A percentile compares a stretch with the other conserved stretches of the same genome.
Evolutionary conservation across 2,329 filamentous ascomycete genomes (phyloP).

Genomic region (Ophiostoma populinum): DNA sequence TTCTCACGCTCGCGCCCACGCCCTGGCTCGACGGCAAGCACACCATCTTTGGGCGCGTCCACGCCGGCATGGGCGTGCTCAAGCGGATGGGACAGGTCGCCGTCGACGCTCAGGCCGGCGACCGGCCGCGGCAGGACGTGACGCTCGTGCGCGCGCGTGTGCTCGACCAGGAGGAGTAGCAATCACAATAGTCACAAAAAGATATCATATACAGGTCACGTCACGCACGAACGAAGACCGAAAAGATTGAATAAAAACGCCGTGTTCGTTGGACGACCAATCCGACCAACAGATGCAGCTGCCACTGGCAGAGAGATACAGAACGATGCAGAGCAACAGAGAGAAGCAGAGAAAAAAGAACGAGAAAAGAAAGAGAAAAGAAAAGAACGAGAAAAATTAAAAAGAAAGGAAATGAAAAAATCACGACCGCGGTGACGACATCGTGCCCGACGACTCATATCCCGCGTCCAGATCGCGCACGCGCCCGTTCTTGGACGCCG

Average conservation of each 20-base stretch:
- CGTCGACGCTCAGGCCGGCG: slow-evolving; percentile 49
- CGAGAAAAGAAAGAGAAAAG: neutral
- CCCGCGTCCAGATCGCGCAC: slow-evolving; percentile 27
- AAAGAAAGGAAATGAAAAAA: neutral
- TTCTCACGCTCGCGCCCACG: slow-evolving; percentile 82
- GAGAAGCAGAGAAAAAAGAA: neutral
- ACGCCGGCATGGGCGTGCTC: slow-evolving; percentile 65
- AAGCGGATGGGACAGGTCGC: slow-evolving; percentile 77
- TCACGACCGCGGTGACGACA: slow-evolving; percentile 34
- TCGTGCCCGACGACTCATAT: slow-evolving; percentile 38
- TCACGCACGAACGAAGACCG: neutral
- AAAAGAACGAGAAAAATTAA: neutral
- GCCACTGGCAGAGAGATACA: no score
- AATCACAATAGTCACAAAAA: neutral
- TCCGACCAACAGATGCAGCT: no score
- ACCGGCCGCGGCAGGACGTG: slow-evolving; percentile 66
- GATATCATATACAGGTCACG: neutral
- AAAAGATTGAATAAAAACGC: neutral
- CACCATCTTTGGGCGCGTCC: slow-evolving; percentile 88
- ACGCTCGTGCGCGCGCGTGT: slow-evolving; percentile 60
- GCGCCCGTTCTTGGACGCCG: slow-evolving; percentile 30
- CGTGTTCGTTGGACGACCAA: no score
- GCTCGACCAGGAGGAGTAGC: slow-evolving; percentile 26
- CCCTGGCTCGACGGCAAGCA: slow-evolving; percentile 97
- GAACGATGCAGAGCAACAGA: neutral